Evolutionary conservation across 352 stramenopile genomes (phyloP).

Genomic region (Blastocystis sp.): DNA sequence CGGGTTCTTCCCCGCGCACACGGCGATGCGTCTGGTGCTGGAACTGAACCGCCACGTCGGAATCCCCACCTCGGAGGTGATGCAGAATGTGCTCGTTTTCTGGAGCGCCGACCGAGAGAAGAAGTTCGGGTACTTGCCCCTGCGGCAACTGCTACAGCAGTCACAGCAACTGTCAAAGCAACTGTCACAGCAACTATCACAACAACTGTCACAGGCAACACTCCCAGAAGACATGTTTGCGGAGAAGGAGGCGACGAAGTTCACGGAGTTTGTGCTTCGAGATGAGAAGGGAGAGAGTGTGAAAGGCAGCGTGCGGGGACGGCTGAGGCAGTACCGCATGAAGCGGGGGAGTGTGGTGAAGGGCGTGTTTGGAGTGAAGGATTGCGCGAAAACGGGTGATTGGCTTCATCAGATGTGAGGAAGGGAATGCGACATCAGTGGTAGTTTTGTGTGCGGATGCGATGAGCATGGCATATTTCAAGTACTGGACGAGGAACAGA

Average conservation of each 20-base stretch:
- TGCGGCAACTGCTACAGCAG: not conserved
- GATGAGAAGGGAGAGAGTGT: not conserved
- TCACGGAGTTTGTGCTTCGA: not conserved
- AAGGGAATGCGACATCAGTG: not conserved
- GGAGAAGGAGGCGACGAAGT: not conserved
- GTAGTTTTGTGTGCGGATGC: constrained; percentile 24
- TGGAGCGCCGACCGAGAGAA: constrained; percentile 9
- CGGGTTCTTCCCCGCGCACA: not conserved
- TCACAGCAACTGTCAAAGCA: too few species aligned
- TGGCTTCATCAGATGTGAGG: constrained; percentile 41
- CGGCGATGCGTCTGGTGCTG: not conserved
- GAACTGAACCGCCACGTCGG: not conserved
- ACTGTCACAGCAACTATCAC: too few species aligned
- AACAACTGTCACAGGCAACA: too few species aligned
- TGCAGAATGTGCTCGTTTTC: constrained; percentile 40
- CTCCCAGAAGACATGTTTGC: not conserved
- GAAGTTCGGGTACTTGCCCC: constrained; percentile 7
- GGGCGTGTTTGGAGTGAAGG: not conserved
- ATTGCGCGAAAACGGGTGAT: not conserved
- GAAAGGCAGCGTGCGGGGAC: not conserved
- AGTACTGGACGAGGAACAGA: not conserved
- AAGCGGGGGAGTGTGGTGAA: not conserved
- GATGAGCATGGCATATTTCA: not conserved
- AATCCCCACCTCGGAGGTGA: not conserved
- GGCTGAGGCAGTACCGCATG: not conserved